phyloP scores from a whole-genome alignment of 345 rosid species.

The Laguncularia racemosa region DNA sequence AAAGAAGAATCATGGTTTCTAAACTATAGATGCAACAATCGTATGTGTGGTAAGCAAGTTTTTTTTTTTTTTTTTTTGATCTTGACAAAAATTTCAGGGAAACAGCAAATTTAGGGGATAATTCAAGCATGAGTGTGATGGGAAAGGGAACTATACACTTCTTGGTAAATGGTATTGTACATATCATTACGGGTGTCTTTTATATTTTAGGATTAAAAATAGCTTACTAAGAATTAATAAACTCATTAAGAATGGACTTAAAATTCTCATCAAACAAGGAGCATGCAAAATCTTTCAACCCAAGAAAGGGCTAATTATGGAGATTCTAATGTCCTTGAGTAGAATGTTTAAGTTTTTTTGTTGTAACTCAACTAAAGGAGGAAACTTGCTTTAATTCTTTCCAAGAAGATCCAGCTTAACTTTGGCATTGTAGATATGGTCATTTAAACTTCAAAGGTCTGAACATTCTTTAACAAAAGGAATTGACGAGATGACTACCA shows the following conservation, averaged over 20 bases:
- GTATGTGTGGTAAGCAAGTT: neutral
- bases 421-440: neutral
- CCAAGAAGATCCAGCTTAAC: neutral
- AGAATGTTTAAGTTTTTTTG: too few relatives aligned
- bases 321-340: too few relatives aligned
- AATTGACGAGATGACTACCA: neutral
- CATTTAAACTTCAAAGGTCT: neutral
- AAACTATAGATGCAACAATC: conserved; percentile 5
- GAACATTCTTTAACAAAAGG: neutral
- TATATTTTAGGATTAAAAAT: conserved; percentile 7
- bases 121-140: conserved; percentile 4
- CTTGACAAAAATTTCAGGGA: conserved; percentile 4
- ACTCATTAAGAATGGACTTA: too few relatives aligned
- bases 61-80: neutral
- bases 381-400: too few relatives aligned
- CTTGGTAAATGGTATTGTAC: neutral
- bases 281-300: too few relatives aligned
- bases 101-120: conserved; percentile 2
- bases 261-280: too few relatives aligned
- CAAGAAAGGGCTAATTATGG: too few relatives aligned
- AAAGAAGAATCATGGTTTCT: conserved; percentile 5
- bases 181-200: conserved; percentile 3
- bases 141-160: conserved; percentile 8
- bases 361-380: too few relatives aligned
- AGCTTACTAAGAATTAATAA: neutral